Conservation (phyloP, 129 eudicot species). For the Artemisia annua region DNA sequence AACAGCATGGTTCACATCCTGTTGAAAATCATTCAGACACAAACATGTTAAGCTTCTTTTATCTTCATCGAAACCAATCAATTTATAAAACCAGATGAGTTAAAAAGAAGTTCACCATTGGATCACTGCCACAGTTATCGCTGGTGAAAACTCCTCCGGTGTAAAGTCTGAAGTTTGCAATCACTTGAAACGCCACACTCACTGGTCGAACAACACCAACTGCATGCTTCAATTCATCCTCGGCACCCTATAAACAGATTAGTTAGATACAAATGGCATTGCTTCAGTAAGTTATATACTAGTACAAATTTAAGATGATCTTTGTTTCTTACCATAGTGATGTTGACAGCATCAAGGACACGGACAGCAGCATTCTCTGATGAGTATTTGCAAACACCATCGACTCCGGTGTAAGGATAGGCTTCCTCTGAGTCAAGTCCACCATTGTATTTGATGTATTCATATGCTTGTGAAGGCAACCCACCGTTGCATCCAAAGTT, state of each 20-base stretch:
- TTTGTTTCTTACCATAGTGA: constrained; percentile 56
- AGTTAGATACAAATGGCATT: background rate
- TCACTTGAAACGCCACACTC: constrained; percentile 93
- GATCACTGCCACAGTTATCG: constrained; percentile 65
- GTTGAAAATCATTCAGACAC: constrained; percentile 25
- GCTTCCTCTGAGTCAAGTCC: constrained; percentile 94
- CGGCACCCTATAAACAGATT: constrained; percentile 67
- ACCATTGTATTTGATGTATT: constrained; percentile 86
- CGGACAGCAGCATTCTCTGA: constrained; percentile 69
- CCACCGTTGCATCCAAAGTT: constrained; percentile 93
- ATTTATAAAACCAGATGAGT: background rate
- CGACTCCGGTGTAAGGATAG: constrained; percentile 79
- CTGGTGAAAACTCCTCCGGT: constrained; percentile 86
- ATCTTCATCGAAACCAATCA: background rate
- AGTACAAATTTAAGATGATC: background rate
- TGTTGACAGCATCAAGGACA: constrained; percentile 76
- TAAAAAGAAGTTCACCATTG: constrained; percentile 55
- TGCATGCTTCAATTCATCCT: constrained; percentile 96
- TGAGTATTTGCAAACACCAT: constrained; percentile 76
- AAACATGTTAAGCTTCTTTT: background rate
- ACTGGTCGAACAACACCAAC: constrained; percentile 95
- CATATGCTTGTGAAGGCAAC: constrained; percentile 93
- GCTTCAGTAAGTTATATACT: background rate
- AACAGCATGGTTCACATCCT: constrained; percentile 99
- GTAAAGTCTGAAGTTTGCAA: constrained; percentile 50